Base-by-base conservation (phyloP, 306 rosid species). In the Vicia faba region DNA sequence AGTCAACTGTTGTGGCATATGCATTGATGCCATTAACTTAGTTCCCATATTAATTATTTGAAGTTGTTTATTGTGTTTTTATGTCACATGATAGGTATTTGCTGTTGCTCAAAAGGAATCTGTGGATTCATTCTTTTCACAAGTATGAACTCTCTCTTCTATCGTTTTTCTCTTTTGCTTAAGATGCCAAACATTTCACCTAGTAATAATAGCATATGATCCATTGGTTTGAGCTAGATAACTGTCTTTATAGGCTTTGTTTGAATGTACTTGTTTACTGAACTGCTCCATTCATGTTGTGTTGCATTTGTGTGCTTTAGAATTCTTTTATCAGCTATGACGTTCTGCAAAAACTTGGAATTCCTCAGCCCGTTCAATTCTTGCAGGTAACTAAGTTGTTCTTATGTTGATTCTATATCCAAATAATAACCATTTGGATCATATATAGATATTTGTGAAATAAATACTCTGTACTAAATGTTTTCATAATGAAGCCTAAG, bases 321-420 rank as follows among this genome's bases (percentile, higher is more conserved):
- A 90, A 95, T 82, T 95, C 99, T 75, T 84, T 88, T 76, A 81
- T 95, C 65, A 73, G 75, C 85, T 95, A 86, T 25, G 97, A 88
- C 0, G 86, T 73, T 75, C 86, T 95, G 75, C 93, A 73, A 60
- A 95, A 86, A 70, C 97, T 90, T 66, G 95, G 97, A 74, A 86
- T 95, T 74, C 90, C 96, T 71, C 96, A 95, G 85, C 97, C 97
- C 71, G 65, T 81, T 82, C 96, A 86, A 78, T 95, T 82, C 84
- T 78, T 95, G 95, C 95, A 90, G 99, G 99, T 95, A 95, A 77
- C 81, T 80, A 75, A 72, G 63, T 82, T 80, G 76, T 68, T 77
- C 74, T 68, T 55, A 23, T 74, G 70, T 74, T 69, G 69, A 69
- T 67, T 65, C 35, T 64, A 31, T 31, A 58, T 68, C 67, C n/a